Conservation (phyloP, 2,329 filamentous ascomycete species). For the Fusarium vanettenii region DNA sequence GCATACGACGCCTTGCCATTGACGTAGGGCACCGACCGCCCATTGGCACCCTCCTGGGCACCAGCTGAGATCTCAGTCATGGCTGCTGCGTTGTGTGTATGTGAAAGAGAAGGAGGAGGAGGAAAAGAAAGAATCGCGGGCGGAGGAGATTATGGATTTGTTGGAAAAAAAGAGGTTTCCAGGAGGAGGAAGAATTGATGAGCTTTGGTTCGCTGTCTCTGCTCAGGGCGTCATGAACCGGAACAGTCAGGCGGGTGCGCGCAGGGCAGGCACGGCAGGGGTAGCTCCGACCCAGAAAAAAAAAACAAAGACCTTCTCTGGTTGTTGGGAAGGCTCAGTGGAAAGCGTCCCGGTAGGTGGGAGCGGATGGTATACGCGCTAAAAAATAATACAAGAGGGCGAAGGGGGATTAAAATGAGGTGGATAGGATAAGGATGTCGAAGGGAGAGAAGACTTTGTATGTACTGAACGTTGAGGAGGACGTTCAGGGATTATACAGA, state of each 20-base stretch:
- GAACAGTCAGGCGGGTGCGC: constrained; percentile 30
- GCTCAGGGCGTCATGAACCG: constrained; percentile 46
- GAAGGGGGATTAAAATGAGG: constrained; percentile 35
- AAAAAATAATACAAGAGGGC: constrained; percentile 46
- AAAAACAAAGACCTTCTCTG: constrained; percentile 24
- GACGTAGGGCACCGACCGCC: constrained; percentile 62
- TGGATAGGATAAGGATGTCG: constrained; percentile 12
- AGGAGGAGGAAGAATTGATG: constrained; percentile 27
- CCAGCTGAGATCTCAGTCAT: constrained; percentile 62
- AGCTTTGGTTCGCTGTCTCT: constrained; percentile 24
- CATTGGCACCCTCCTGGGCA: constrained; percentile 55
- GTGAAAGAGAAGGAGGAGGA: constrained; percentile 33
- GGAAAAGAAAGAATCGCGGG: neutral
- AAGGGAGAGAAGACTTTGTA: constrained; percentile 20
- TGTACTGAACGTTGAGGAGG: constrained; percentile 23
- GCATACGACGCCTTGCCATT: constrained; percentile 77
- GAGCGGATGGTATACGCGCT: constrained; percentile 39
- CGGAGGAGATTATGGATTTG: constrained; percentile 27
- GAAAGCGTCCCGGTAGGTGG: constrained; percentile 22
- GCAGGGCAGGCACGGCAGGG: constrained; percentile 35
- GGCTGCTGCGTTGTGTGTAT: constrained; percentile 44
- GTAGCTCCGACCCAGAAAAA: constrained; percentile 44
- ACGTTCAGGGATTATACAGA: constrained; percentile 26
- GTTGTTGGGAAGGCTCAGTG: constrained; percentile 31
- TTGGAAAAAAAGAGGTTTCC: constrained; percentile 20